Evolutionary conservation across 2,329 filamentous ascomycete species (phyloP).

Genomic region (Magnaporthiopsis rhizophila): DNA sequence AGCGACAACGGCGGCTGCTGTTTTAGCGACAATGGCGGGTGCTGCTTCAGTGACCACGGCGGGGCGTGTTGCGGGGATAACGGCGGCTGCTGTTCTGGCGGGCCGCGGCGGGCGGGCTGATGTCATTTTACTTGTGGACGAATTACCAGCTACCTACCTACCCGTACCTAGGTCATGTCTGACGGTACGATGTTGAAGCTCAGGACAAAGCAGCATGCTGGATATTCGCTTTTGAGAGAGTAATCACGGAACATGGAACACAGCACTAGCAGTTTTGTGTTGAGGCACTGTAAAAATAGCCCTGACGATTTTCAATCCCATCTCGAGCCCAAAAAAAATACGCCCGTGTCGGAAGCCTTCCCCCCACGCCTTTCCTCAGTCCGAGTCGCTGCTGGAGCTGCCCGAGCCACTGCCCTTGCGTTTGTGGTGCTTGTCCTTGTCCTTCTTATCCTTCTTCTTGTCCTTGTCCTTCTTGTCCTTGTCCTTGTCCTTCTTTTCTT

Average conservation of each 20-base stretch:
- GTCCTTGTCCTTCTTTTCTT: not conserved
- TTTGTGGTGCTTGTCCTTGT: constrained; percentile 5
- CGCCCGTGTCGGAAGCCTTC: not conserved
- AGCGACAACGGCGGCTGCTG: constrained; percentile 12
- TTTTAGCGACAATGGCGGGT: constrained; percentile 11
- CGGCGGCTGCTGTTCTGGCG: constrained; percentile 9
- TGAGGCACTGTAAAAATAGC: not conserved
- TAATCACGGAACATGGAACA: too few relatives aligned
- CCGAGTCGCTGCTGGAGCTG: constrained; percentile 5
- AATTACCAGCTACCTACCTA: too few relatives aligned
- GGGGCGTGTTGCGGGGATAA: constrained; percentile 13
- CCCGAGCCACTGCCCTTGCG: constrained; percentile 2
- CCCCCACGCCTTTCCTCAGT: not conserved
- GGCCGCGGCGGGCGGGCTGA: not conserved
- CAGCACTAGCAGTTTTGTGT: not conserved
- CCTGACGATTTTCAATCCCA: not conserved
- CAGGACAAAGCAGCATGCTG: not conserved
- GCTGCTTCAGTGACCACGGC: constrained; percentile 11
- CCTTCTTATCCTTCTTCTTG: constrained; percentile 6
- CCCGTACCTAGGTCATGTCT: too few relatives aligned
- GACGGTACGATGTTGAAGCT: too few relatives aligned
- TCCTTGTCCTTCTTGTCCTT: constrained; percentile 4
- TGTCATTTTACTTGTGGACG: too few relatives aligned
- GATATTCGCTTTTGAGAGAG: not conserved
- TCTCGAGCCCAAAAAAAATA: not conserved